A percentile compares a stretch with the other conserved stretches of the same genome.
Evolutionary conservation across 257 asterid genomes (phyloP).

Genomic region (Salvia rosmarinus): DNA sequence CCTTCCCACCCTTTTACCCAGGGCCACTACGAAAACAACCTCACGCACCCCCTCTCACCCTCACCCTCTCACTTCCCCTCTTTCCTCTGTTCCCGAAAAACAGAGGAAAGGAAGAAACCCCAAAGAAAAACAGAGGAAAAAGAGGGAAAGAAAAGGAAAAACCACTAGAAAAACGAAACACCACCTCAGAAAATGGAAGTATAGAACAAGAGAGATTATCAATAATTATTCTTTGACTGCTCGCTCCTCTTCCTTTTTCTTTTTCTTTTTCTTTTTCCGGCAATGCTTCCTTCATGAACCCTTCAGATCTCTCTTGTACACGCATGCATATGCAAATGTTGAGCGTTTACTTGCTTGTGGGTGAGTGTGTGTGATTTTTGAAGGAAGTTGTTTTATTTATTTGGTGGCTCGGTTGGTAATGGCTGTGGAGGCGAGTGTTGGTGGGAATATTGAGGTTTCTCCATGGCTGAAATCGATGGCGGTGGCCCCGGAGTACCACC

Average conservation of each 20-base stretch:
- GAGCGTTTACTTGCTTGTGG: slow-evolving; percentile 16
- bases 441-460: slow-evolving; percentile 68
- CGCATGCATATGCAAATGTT: slow-evolving; percentile 41
- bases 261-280: no score
- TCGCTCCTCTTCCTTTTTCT: slow-evolving; percentile 17
- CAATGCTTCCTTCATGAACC: slow-evolving; percentile 49
- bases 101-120: slow-evolving; percentile 42
- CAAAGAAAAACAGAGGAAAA: slow-evolving; percentile 21
- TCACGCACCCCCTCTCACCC: slow-evolving; percentile 13
- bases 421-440: slow-evolving; percentile 67
- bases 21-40: no score
- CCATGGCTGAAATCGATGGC: slow-evolving; percentile 94
- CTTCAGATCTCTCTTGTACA: slow-evolving; percentile 50
- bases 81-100: slow-evolving; percentile 52
- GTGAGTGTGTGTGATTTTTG: slow-evolving; percentile 31
- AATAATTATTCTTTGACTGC: slow-evolving; percentile 36
- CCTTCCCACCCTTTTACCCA: slow-evolving; percentile 30
- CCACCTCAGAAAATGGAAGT: slow-evolving; percentile 35
- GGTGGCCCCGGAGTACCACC: slow-evolving; percentile 94
- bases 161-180: slow-evolving; percentile 20
- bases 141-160: not conserved
- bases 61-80: slow-evolving; percentile 29
- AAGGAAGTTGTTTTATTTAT: not conserved
- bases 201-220: slow-evolving; percentile 44
- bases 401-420: slow-evolving; percentile 39